Base-by-base conservation (phyloP, 768 basidiomycete species). In the Tricholoma saponaceum region DNA sequence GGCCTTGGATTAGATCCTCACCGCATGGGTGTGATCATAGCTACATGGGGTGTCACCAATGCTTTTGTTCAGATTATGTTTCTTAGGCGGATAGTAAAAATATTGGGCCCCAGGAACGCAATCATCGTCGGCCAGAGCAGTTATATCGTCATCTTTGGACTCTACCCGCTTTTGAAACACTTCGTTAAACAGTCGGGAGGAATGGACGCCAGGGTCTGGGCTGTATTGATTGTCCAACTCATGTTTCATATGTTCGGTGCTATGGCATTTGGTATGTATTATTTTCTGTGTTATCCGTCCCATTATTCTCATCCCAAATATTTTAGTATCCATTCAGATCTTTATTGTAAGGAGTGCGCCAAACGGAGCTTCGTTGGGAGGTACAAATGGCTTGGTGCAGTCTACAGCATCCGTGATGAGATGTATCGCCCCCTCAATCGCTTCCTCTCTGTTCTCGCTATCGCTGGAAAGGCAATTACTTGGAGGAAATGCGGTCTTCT, bases 1-100 rank as follows among this genome's bases (percentile, higher is more conserved):
- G 89, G 89, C 2, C 78, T 89, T 5, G 86, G 87, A 4, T 73
- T 91, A 33, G 70, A 76, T 20, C 86, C 90, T 0, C 77, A 80
- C 41, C 64, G 67, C 5, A 91, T 91, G 37, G 89, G 90, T 5
- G 69, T 74, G 28, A 80, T 84, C 56, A 77, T 86, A 58, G 76
- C 80, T 18, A 56, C 68, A 4, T 79, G 73, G 58, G 85, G 84
- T 0, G 61, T 84, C 25, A 57, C 76, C 53, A 87, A 83, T 56
- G 82, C 83, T 6, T 8, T 79, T 32, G 68, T 84, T 59, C 85
- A 87, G 64, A 64, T 82, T 13, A 69, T 77, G 56, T 74, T 80
- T 63, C 80, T 87, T 58, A 80, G 81, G 5, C 67, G 71, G 22
- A 47, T 82, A 22, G 77, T 87, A 37, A 72, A 81, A 46, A 71